These are phyloP conservation scores for Tylopilus subfusipes DNA, from an alignment of 768 basidiomycete species.

Conservation along the genomic window DNA sequence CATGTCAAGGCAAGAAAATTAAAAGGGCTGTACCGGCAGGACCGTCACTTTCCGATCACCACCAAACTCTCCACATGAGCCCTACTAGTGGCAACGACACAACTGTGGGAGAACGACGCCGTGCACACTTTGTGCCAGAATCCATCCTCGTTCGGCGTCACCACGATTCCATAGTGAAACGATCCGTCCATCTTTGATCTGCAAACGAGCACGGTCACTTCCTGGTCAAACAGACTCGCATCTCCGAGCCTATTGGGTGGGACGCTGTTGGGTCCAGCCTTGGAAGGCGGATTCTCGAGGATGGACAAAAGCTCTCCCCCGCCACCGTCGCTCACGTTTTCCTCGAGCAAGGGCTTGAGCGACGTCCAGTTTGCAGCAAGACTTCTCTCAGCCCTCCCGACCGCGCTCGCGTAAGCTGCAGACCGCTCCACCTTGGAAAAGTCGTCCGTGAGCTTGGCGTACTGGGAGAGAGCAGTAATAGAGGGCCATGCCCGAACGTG, in stretches of 20 bases:
- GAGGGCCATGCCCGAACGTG: neutral
- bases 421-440: slow-evolving; percentile 7
- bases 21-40: too few species aligned
- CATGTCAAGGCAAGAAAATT: too few species aligned
- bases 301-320: neutral
- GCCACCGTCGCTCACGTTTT: neutral
- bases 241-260: slow-evolving; percentile 11
- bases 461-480: neutral
- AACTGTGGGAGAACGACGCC: slow-evolving; percentile 2
- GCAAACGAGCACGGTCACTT: neutral
- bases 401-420: neutral
- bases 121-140: slow-evolving; percentile 6
- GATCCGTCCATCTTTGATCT: slow-evolving; percentile 1
- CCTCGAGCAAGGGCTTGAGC: neutral
- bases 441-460: neutral
- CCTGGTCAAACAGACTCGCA: neutral
- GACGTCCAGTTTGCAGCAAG: neutral
- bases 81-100: neutral
- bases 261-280: neutral
- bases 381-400: slow-evolving; percentile 9
- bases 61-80: neutral
- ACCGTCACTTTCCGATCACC: slow-evolving; percentile 3
- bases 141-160: neutral
- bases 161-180: slow-evolving; percentile 10
- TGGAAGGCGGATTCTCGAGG: neutral